A percentile compares a stretch with the other conserved stretches of the same genome.
Conservation (phyloP, 2,329 filamentous ascomycete genomes). For the Colletotrichum sojae region DNA sequence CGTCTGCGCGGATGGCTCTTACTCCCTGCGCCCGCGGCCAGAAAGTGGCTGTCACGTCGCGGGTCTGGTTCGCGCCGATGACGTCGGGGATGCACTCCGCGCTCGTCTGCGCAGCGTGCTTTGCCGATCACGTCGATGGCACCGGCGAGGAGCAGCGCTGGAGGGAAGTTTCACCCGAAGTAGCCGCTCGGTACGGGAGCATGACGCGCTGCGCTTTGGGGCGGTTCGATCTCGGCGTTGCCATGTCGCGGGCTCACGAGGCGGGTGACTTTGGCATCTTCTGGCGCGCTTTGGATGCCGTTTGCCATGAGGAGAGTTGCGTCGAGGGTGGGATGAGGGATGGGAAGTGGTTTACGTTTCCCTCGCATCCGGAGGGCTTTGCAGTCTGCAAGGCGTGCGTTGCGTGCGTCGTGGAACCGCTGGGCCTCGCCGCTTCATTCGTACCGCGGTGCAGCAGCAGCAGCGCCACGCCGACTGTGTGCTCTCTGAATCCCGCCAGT, state of each 20-base stretch:
- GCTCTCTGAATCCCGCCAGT: constrained; percentile 52
- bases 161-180: constrained; percentile 38
- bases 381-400: constrained; percentile 55
- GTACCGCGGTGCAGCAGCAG: constrained; percentile 42
- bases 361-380: constrained; percentile 50
- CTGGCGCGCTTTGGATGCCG: constrained; percentile 49
- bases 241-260: constrained; percentile 49
- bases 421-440: constrained; percentile 50
- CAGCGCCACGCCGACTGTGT: constrained; percentile 42
- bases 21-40: constrained; percentile 47
- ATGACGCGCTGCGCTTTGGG: constrained; percentile 49
- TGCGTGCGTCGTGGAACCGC: constrained; percentile 48
- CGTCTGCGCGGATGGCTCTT: constrained; percentile 46
- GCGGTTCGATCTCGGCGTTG: constrained; percentile 48
- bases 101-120: constrained; percentile 55
- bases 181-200: constrained; percentile 38
- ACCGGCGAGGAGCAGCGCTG: constrained; percentile 48
- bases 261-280: constrained; percentile 50
- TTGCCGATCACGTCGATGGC: constrained; percentile 52
- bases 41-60: constrained; percentile 42
- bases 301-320: constrained; percentile 50
- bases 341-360: constrained; percentile 52
- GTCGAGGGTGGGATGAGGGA: constrained; percentile 47
- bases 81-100: constrained; percentile 35
- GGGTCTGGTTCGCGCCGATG: constrained; percentile 52